Conservation (phyloP, 768 basidiomycete species). For the Galerina marginata region DNA sequence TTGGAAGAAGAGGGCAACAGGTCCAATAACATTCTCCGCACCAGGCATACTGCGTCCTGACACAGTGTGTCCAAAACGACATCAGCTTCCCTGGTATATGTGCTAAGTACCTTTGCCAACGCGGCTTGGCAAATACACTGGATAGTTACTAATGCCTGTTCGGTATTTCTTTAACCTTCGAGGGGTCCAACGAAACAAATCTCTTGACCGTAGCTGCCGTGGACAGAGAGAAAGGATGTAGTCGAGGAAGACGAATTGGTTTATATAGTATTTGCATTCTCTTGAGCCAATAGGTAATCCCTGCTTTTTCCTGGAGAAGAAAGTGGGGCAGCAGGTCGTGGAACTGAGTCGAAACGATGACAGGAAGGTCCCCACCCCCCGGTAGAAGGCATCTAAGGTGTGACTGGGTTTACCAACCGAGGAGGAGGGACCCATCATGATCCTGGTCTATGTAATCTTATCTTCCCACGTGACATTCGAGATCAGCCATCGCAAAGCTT, state of each 20-base stretch:
- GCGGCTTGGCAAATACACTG: slow-evolving; percentile 40
- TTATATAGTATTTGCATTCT: slow-evolving; percentile 29
- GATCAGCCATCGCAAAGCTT: no score
- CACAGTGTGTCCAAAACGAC: slow-evolving; percentile 53
- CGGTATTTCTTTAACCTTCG: slow-evolving; percentile 22
- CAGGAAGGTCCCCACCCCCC: slow-evolving; percentile 14
- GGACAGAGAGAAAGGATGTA: background rate
- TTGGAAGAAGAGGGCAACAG: no score
- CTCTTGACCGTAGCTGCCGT: slow-evolving; percentile 16
- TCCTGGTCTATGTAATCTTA: no score
- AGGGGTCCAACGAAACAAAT: slow-evolving; percentile 15
- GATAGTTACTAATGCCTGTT: slow-evolving; percentile 33
- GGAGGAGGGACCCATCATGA: no score
- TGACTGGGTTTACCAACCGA: slow-evolving; percentile 43
- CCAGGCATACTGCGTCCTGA: slow-evolving; percentile 47
- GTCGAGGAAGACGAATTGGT: slow-evolving; percentile 22
- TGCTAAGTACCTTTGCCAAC: slow-evolving; percentile 31
- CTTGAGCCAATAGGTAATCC: slow-evolving; percentile 43
- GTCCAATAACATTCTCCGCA: slow-evolving; percentile 51
- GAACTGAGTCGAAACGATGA: slow-evolving; percentile 34
- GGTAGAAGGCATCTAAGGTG: slow-evolving; percentile 37
- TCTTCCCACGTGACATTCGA: no score
- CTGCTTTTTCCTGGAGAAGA: slow-evolving; percentile 40
- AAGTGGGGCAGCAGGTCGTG: slow-evolving; percentile 42
- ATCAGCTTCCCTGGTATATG: slow-evolving; percentile 40